A percentile compares a stretch with the other conserved stretches of the same genome.
Evolutionary conservation across 306 rosid genomes (phyloP).

Genomic region (Gleditsia sinensis): DNA sequence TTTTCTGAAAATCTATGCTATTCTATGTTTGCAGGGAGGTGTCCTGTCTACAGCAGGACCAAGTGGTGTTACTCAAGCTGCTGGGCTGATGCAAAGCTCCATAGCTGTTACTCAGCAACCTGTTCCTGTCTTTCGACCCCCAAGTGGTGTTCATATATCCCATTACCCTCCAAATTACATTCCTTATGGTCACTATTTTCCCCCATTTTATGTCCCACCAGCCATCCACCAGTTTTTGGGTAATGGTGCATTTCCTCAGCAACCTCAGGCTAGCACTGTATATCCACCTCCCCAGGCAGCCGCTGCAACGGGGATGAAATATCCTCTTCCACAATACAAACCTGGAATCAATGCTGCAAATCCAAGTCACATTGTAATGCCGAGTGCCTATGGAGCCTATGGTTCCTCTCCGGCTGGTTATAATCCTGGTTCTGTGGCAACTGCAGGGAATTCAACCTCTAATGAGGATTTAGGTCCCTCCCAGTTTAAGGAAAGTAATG

Average conservation of each 20-base stretch:
- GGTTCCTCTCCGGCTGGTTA: conserved; percentile 81
- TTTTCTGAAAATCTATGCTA: conserved; percentile 19
- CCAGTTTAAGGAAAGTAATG: conserved; percentile 85
- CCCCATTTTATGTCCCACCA: conserved; percentile 81
- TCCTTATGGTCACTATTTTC: conserved; percentile 80
- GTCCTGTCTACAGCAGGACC: conserved; percentile 76
- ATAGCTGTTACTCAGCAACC: conserved; percentile 88
- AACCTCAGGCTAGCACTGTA: conserved; percentile 80
- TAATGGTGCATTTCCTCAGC: conserved; percentile 87
- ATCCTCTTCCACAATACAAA: conserved; percentile 87
- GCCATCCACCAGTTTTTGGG: conserved; percentile 91
- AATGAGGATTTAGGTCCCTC: conserved; percentile 85
- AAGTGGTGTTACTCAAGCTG: conserved; percentile 76
- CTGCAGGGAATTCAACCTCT: conserved; percentile 64
- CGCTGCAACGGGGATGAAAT: conserved; percentile 77
- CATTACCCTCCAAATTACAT: conserved; percentile 89
- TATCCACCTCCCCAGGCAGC: conserved; percentile 77
- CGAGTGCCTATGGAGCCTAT: conserved; percentile 77
- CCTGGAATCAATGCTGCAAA: conserved; percentile 73
- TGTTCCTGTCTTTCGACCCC: conserved; percentile 81
- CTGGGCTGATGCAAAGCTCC: conserved; percentile 92
- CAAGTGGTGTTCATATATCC: conserved; percentile 78
- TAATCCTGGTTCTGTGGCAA: conserved; percentile 73
- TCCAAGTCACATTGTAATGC: conserved; percentile 78
- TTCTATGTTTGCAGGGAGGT: conserved; percentile 69